Conservation (phyloP, 2,329 filamentous ascomycete species). For the Fusarium cicatricum region DNA sequence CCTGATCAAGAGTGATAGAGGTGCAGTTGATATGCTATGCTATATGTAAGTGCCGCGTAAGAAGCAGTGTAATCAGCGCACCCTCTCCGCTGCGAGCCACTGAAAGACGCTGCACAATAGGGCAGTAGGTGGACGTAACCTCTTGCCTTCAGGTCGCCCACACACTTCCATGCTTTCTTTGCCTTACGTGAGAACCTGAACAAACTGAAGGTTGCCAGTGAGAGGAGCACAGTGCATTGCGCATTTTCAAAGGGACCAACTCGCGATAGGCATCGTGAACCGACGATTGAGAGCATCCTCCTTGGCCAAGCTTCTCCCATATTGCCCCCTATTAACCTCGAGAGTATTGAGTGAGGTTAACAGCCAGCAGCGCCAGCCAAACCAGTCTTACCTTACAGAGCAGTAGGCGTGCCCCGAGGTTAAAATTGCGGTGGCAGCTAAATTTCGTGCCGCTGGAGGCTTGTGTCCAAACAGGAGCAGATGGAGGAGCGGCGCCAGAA, state of each 20-base stretch:
- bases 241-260: constrained; percentile 12
- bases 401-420: constrained; percentile 27
- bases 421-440: constrained; percentile 41
- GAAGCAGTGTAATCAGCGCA: background rate
- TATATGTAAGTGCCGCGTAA: constrained; percentile 25
- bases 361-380: constrained; percentile 11
- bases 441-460: constrained; percentile 26
- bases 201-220: constrained; percentile 10
- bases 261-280: background rate
- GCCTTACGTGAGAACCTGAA: constrained; percentile 36
- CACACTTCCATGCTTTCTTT: constrained; percentile 23
- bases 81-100: background rate
- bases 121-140: background rate
- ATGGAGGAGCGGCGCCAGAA: constrained; percentile 20
- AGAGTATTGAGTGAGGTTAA: constrained; percentile 8
- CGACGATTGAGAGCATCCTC: background rate
- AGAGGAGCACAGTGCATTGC: constrained; percentile 20
- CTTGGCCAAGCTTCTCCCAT: background rate
- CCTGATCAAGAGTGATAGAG: too few species aligned
- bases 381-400: constrained; percentile 8
- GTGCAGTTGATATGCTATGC: too few species aligned
- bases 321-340: constrained; percentile 15
- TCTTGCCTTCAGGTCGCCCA: constrained; percentile 4
- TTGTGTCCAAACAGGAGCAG: constrained; percentile 16
- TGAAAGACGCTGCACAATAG: background rate